Percentiles rank a stretch among this genome's conserved stretches.
Conservation (phyloP, 2,329 filamentous ascomycete species). For the Mollisia scopiformis region DNA sequence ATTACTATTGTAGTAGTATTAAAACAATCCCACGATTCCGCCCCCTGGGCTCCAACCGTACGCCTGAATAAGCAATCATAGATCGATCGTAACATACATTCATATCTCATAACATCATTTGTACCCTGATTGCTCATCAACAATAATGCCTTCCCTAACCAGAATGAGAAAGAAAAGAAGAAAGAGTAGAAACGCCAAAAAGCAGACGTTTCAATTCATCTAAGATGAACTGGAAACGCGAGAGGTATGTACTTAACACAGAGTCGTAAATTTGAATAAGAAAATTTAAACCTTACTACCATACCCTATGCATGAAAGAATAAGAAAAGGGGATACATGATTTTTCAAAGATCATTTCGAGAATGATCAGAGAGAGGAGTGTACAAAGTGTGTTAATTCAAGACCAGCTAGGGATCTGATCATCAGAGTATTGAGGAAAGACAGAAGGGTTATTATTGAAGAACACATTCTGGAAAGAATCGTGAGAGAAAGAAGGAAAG, state of each 20-base stretch:
- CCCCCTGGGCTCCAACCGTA: neutral
- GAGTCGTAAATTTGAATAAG: neutral
- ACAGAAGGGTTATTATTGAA: conserved; percentile 23
- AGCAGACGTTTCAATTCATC: conserved; percentile 12
- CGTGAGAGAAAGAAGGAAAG: conserved; percentile 26
- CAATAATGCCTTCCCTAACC: neutral
- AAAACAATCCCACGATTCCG: neutral
- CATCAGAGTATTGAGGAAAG: conserved; percentile 23
- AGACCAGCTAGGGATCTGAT: conserved; percentile 17
- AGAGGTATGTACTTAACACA: conserved; percentile 5
- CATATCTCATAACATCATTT: conserved; percentile 5
- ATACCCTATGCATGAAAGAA: conserved; percentile 18
- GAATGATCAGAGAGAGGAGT: conserved; percentile 3
- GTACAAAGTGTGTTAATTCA: conserved; percentile 5
- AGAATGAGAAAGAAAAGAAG: neutral
- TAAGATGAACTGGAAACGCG: conserved; percentile 15
- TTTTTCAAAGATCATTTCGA: neutral
- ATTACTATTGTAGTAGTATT: neutral
- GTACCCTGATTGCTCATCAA: neutral
- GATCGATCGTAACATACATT: conserved; percentile 1
- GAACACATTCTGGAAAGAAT: conserved; percentile 26
- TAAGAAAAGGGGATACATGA: conserved; percentile 7
- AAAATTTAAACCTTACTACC: conserved; percentile 22
- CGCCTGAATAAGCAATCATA: neutral
- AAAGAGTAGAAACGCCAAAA: conserved; percentile 4